A percentile compares a stretch with the other conserved stretches of the same genome.
phyloP scores from a whole-genome alignment of 352 stramenopile genomes.

The Pseudoperonospora humuli region DNA sequence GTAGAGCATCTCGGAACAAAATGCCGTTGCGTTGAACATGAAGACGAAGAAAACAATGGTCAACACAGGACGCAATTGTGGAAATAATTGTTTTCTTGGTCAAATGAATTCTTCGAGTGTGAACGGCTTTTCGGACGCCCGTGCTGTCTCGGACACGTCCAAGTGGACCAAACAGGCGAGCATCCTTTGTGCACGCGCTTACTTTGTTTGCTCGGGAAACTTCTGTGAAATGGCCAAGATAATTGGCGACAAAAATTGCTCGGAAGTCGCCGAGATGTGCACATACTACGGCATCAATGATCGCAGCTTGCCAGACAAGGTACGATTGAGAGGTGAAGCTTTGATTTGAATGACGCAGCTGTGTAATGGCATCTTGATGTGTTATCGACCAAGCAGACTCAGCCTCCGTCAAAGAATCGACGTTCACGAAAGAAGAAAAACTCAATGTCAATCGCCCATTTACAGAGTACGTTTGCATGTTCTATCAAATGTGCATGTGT shows the following conservation, averaged over 20 bases:
- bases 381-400: conserved; percentile 11
- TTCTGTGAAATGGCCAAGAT: conserved; percentile 72
- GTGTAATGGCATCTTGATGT: conserved; percentile 1
- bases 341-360: neutral
- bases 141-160: conserved; percentile 39
- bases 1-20: conserved; percentile 56
- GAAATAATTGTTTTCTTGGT: conserved; percentile 67
- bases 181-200: conserved; percentile 47
- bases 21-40: conserved; percentile 37
- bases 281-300: conserved; percentile 62
- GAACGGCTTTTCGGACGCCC: conserved; percentile 41
- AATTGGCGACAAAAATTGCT: conserved; percentile 56
- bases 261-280: conserved; percentile 70
- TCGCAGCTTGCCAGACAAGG: conserved; percentile 36
- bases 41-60: conserved; percentile 34
- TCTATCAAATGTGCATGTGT: conserved; percentile 7
- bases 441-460: conserved; percentile 50
- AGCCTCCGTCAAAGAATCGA: conserved; percentile 23
- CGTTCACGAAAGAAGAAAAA: conserved; percentile 53
- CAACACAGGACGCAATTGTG: conserved; percentile 61
- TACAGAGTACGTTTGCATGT: conserved; percentile 48
- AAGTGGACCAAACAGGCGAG: conserved; percentile 39
- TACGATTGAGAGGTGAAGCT: conserved; percentile 5
- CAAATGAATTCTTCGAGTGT: conserved; percentile 24
- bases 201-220: conserved; percentile 63